These are phyloP conservation scores for Alternaria postmessia DNA, from an alignment of 2,329 filamentous ascomycete species.

Conservation along the genomic window DNA sequence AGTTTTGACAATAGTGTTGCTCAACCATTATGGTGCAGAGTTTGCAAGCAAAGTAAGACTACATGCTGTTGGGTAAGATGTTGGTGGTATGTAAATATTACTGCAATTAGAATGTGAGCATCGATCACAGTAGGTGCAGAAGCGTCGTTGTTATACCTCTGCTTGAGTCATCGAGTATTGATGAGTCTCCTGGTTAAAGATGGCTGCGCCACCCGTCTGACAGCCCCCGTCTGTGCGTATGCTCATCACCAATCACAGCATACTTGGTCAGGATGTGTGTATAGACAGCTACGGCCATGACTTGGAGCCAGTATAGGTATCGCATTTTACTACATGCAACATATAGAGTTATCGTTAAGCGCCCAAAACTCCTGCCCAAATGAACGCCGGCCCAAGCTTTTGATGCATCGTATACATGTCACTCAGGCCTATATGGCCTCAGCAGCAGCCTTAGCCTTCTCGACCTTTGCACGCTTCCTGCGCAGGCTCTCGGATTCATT, in stretches of 20 bases:
- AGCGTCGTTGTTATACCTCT: neutral
- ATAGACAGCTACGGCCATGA: conserved; percentile 3
- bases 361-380: conserved; percentile 20
- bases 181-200: neutral
- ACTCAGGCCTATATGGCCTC: conserved; percentile 28
- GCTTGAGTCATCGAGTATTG: conserved; percentile 6
- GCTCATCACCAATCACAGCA: neutral
- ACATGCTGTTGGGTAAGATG: neutral
- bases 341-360: conserved; percentile 14
- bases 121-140: neutral
- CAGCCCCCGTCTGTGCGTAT: conserved; percentile 5
- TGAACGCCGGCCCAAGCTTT: conserved; percentile 28
- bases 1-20: neutral
- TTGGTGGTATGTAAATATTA: neutral
- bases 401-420: conserved; percentile 14
- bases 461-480: conserved; percentile 88
- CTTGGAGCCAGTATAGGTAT: conserved; percentile 3
- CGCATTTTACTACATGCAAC: conserved; percentile 9
- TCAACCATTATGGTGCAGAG: neutral
- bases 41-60: neutral
- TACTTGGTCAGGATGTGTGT: neutral
- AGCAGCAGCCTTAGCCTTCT: conserved; percentile 61
- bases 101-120: neutral
- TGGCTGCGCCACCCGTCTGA: conserved; percentile 5
- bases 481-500: conserved; percentile 87